phyloP scores from a whole-genome alignment of 2,329 filamentous ascomycete species.

The Metarhizium sp. region DNA sequence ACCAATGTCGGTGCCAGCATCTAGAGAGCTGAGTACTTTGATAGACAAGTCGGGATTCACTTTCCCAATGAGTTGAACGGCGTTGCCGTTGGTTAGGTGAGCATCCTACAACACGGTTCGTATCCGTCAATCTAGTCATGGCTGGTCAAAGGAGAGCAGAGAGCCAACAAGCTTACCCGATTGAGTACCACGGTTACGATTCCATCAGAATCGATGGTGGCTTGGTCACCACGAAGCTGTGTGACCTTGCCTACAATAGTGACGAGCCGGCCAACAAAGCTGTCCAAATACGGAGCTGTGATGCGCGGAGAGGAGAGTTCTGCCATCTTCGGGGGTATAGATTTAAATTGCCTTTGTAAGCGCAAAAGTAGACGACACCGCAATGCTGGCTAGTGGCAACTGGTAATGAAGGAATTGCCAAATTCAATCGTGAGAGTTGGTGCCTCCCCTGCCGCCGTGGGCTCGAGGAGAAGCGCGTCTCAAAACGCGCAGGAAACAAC shows the following conservation, averaged over 20 bases:
- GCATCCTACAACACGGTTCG: slow-evolving; percentile 44
- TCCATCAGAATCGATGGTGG: slow-evolving; percentile 72
- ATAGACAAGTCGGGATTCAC: slow-evolving; percentile 65
- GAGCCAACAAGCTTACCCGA: slow-evolving; percentile 40
- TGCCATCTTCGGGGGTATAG: slow-evolving; percentile 39
- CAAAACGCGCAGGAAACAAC: background rate
- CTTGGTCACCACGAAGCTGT: slow-evolving; percentile 71
- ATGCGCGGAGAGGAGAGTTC: slow-evolving; percentile 69
- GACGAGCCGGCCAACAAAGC: slow-evolving; percentile 65
- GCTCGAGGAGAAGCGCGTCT: background rate
- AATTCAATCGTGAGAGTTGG: no score
- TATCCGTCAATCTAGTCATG: background rate
- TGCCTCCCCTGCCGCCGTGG: no score
- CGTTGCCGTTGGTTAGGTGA: slow-evolving; percentile 60
- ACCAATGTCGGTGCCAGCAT: slow-evolving; percentile 64
- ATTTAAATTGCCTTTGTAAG: background rate
- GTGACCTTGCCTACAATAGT: slow-evolving; percentile 80
- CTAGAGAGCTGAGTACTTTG: slow-evolving; percentile 58
- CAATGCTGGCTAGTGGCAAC: no score
- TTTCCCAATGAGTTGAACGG: slow-evolving; percentile 70
- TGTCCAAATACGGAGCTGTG: slow-evolving; percentile 68
- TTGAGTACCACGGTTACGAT: slow-evolving; percentile 66
- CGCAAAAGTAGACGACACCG: background rate
- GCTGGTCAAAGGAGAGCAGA: background rate
- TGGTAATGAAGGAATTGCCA: no score